phyloP scores from a whole-genome alignment of 306 rosid genomes.

The Cicer arietinum region DNA sequence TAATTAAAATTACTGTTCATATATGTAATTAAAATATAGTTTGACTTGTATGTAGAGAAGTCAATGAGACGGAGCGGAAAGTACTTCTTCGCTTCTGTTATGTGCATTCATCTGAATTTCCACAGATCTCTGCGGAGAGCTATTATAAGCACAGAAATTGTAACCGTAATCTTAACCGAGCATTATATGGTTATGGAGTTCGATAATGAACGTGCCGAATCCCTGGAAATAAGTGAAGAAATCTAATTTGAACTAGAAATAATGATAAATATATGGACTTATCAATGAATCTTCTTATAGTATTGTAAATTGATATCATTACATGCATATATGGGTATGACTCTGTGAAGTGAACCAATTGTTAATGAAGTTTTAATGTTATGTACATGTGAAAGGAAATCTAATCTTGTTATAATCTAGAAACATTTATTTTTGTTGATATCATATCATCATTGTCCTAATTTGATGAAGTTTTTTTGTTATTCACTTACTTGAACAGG shows the following conservation, averaged over 20 bases:
- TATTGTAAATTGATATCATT: too few species aligned
- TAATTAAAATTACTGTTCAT: conserved; percentile 3
- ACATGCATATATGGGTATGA: too few species aligned
- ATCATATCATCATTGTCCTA: conserved; percentile 20
- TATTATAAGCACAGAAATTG: too few species aligned
- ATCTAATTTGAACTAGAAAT: background rate
- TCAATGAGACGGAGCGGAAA: background rate
- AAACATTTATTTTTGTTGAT: background rate
- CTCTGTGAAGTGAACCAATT: too few species aligned
- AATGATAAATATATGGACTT: background rate
- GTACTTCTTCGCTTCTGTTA: background rate
- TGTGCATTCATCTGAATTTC: background rate
- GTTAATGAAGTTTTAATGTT: conserved; percentile 26
- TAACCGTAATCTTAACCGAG: too few species aligned
- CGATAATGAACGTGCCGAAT: background rate
- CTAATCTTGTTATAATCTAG: conserved; percentile 14
- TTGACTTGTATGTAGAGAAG: background rate
- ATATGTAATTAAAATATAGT: background rate
- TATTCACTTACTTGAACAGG: conserved; percentile 46
- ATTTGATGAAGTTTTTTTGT: conserved; percentile 13
- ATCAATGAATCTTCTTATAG: too few species aligned
- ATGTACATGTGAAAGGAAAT: conserved; percentile 36
- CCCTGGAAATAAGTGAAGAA: background rate
- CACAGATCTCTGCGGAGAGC: too few species aligned
- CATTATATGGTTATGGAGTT: too few species aligned